phyloP scores from a whole-genome alignment of 352 stramenopile species.

The Phytophthora meadii region DNA sequence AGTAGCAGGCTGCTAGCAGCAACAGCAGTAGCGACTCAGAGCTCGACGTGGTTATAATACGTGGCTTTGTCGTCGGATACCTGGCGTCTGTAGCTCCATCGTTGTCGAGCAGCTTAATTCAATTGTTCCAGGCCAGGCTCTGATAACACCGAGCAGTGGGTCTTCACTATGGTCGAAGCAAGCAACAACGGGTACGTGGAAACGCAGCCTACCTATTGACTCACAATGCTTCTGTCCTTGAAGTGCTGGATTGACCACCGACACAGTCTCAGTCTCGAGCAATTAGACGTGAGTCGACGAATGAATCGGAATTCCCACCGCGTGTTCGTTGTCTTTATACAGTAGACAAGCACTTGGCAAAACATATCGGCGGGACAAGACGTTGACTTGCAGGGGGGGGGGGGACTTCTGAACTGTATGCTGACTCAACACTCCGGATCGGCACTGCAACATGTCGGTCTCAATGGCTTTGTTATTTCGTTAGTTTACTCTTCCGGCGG shows the following conservation, averaged over 20 bases:
- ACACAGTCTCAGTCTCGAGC: neutral
- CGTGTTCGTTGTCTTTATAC: slow-evolving; percentile 2
- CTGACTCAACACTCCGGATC: no score
- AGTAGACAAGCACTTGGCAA: neutral
- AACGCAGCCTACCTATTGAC: slow-evolving; percentile 5
- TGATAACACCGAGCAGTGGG: slow-evolving; percentile 1
- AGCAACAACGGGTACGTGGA: slow-evolving; percentile 6
- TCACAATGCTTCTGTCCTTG: neutral
- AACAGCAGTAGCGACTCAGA: neutral
- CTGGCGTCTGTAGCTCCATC: neutral
- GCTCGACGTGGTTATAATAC: neutral
- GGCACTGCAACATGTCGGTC: neutral
- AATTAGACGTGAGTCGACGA: neutral
- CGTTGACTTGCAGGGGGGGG: no score
- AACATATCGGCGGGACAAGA: neutral
- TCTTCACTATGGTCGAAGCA: neutral
- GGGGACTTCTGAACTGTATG: no score
- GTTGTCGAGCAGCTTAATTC: slow-evolving; percentile 1
- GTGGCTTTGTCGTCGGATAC: neutral
- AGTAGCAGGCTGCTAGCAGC: neutral
- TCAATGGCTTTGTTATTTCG: slow-evolving; percentile 30
- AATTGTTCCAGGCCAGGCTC: neutral
- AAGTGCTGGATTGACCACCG: neutral
- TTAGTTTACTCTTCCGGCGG: slow-evolving; percentile 38
- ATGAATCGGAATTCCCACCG: slow-evolving; percentile 1